Base-by-base conservation (phyloP, 1,139 yeast species). In the Kluyveromyces sp. region DNA sequence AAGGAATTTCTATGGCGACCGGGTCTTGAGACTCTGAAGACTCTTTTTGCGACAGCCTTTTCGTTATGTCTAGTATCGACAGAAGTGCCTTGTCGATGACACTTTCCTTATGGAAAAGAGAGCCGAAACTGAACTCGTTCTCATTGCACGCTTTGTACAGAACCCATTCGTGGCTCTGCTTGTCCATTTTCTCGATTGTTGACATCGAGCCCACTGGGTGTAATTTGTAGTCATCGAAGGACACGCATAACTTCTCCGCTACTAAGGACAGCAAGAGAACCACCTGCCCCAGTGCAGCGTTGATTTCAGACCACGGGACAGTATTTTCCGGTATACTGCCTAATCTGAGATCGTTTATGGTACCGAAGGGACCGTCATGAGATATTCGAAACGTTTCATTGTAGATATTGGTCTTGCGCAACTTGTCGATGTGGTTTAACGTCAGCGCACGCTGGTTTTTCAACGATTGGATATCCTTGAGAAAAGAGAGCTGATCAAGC, bases 211-310 rank as follows among this genome's bases (percentile, higher is more conserved):
- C 97, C 73, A 85, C 69, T 0, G 97, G 96, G 18, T 80, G 74
- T 18, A 89, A 63, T 48, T 74, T 76, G 60, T 84, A 89, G 4
- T 77, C 77, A 0, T 67, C 66, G 6, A 87, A 60, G 33, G 71
- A 70, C 25, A 84, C 63, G 15, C 76, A 70, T 33, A 88, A 68
- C 46, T 83, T 69, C 22, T 75, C 70, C 2, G 76, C 66, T 3
- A 89, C 71, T 3, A 94, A 85, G 0, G 81, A 73, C 34, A 89
- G 61, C 18, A 89, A 64, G 16, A 88, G 63, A 3, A 86, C 75
- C 2, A 89, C 68, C 55, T 89, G 95, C 0, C 98, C 98, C 61
- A 92, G 67, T 0, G 95, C 97, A 1, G 94, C 94, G 59, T 89
- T 92, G 34, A 88, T 80, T 55, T 92, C 98, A 41, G 86, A 78